Base-by-base conservation (phyloP, 140 eudicot species). In the Stevia rebaudiana region DNA sequence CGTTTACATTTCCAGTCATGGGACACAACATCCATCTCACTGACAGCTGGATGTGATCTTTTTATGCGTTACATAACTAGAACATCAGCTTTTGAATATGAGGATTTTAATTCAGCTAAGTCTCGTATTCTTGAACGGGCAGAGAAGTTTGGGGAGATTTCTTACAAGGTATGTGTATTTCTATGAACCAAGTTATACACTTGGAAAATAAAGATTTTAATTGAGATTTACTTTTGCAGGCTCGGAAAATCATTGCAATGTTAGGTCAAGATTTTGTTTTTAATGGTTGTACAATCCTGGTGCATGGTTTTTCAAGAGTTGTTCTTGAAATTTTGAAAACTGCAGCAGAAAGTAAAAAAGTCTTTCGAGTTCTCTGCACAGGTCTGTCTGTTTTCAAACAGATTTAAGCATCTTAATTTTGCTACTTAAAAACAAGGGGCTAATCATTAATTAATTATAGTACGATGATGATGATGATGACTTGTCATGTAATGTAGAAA, bases 11-110 rank as follows among this genome's bases (percentile, higher is more conserved):
- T 77, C 79, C 79, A 92, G 98, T 83, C 96, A 73, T 92, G 96
- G 96, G 98, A 92, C 75, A 83, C 82, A 21, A 85, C 98, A 46
- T 92, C 98, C 21, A 88, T 92, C 78, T 92, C 98, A n/a, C 76
- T 92, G 83, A 88, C 98, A 22, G 98, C 98, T 64, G 98, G 92
- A 11, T 92, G 98, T 81, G 96, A 92, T 79, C 91, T 92, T 39
- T 92, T 92, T 85, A 85, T 92, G 96, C 96, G 98, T 40, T 92
- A 88, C 72, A 88, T 92, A 24, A 92, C 95, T 54, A 85, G 96
- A 81, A 92, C 98, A 52, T 82, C 98, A 46, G 96, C 98, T 33
- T 70, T 85, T 52, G 96, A 92, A 61, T 83, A 88, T 39, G 98
- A 92, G 71, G 95, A 88, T 73, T 92, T 92, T 66, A 76, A 72